Conservation (phyloP, 495 filamentous ascomycete genomes). For the Aspergillus heteromorphus region DNA sequence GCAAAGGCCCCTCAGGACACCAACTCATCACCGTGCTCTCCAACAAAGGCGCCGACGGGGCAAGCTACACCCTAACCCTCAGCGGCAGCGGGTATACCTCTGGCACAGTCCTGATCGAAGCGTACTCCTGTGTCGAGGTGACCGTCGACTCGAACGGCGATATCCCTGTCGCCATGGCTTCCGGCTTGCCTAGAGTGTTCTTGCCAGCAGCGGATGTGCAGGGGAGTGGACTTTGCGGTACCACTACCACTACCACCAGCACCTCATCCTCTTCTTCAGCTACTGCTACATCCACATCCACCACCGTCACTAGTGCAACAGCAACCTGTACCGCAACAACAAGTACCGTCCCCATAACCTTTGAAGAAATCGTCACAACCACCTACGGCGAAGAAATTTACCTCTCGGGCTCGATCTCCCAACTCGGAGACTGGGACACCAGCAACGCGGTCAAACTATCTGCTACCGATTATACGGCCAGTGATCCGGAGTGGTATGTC, state of each 20-base stretch:
- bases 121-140: conserved; percentile 35
- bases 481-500: conserved; percentile 50
- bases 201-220: not conserved
- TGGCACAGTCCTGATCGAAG: conserved; percentile 32
- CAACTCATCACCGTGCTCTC: conserved; percentile 53
- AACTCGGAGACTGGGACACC: conserved; percentile 51
- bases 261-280: too few relatives aligned
- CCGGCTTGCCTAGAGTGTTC: conserved; percentile 1
- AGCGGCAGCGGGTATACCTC: conserved; percentile 28
- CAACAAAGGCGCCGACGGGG: conserved; percentile 47
- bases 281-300: not conserved
- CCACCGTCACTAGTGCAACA: conserved; percentile 19
- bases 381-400: conserved; percentile 54
- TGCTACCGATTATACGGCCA: conserved; percentile 44
- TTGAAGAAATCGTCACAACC: conserved; percentile 51
- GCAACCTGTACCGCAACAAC: conserved; percentile 37
- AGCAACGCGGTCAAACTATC: conserved; percentile 42
- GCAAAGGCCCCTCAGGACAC: conserved; percentile 58
- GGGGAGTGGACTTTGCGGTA: conserved; percentile 1
- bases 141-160: conserved; percentile 28
- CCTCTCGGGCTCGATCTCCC: conserved; percentile 45
- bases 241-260: not conserved
- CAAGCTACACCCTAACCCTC: conserved; percentile 42
- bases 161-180: conserved; percentile 27
- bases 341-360: conserved; percentile 51